Percentiles rank a stretch among this genome's conserved stretches.
phyloP scores from a whole-genome alignment of 495 filamentous ascomycete genomes.

The Hypoxylon lenormandii region DNA sequence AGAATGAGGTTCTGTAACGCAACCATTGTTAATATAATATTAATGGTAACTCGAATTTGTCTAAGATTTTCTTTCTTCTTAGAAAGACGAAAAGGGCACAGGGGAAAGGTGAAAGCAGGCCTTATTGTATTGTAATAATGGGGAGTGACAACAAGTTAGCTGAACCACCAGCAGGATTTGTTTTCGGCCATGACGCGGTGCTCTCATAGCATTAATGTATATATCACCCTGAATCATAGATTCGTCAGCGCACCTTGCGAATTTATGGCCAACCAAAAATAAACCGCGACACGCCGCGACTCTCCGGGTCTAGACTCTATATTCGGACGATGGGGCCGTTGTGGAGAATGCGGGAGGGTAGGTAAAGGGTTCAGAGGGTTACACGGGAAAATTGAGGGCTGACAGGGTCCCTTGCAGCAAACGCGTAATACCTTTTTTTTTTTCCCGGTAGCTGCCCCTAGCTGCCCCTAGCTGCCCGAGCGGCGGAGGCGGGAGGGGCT shows the following conservation, averaged over 20 bases:
- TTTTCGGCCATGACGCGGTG: constrained; percentile 8
- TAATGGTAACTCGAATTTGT: not conserved
- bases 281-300: not conserved
- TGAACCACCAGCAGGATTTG: constrained; percentile 7
- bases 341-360: constrained; percentile 24
- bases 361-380: constrained; percentile 15
- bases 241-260: constrained; percentile 33
- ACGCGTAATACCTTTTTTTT: constrained; percentile 29
- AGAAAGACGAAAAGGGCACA: not conserved
- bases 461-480: no score
- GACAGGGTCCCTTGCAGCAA: constrained; percentile 33
- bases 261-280: constrained; percentile 3
- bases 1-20: constrained; percentile 31
- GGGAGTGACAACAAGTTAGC: constrained; percentile 17
- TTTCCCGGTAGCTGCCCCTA: no score
- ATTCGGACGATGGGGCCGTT: constrained; percentile 34
- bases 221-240: constrained; percentile 8
- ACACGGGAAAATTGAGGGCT: not conserved
- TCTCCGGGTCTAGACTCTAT: constrained; percentile 22
- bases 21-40: constrained; percentile 11
- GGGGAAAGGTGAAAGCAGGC: constrained; percentile 1
- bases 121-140: constrained; percentile 1
- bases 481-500: no score
- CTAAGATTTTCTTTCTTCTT: constrained; percentile 1
- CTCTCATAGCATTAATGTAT: constrained; percentile 28